phyloP scores from a whole-genome alignment of 23 red algal species.

The Gracilaria caudata region DNA sequence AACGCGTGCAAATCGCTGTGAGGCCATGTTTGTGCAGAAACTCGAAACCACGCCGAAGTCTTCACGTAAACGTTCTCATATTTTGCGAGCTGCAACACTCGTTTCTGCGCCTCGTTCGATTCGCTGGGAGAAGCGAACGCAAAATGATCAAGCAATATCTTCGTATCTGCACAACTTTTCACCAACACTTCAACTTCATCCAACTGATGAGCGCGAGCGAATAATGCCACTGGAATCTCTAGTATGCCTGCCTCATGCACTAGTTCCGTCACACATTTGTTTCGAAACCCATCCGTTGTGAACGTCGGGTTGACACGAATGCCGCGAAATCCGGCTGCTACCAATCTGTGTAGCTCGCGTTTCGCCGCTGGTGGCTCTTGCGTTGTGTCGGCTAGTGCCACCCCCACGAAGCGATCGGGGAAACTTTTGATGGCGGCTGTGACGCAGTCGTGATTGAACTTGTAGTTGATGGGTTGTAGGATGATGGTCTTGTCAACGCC shows the following conservation, averaged over 20 bases:
- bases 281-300: slow-evolving; percentile 19
- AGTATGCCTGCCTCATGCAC: background rate
- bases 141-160: slow-evolving; percentile 35
- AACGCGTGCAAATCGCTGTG: slow-evolving; percentile 7
- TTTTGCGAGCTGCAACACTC: background rate
- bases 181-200: background rate
- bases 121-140: background rate
- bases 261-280: background rate
- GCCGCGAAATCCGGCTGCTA: background rate
- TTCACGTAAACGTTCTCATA: slow-evolving; percentile 35
- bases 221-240: slow-evolving; percentile 27
- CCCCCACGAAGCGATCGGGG: slow-evolving; percentile 15
- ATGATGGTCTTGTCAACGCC: slow-evolving; percentile 13
- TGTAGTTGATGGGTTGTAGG: slow-evolving; percentile 43
- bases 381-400: slow-evolving; percentile 16
- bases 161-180: background rate
- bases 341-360: background rate
- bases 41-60: slow-evolving; percentile 32
- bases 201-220: slow-evolving; percentile 2
- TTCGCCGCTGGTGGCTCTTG: background rate
- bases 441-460: slow-evolving; percentile 34
- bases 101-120: background rate
- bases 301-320: slow-evolving; percentile 41
- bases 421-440: background rate
- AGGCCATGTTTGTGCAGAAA: slow-evolving; percentile 13